Percentiles rank a stretch among this genome's conserved stretches.
Conservation (phyloP, 2,329 filamentous ascomycete species). For the Teratosphaeria destructans region DNA sequence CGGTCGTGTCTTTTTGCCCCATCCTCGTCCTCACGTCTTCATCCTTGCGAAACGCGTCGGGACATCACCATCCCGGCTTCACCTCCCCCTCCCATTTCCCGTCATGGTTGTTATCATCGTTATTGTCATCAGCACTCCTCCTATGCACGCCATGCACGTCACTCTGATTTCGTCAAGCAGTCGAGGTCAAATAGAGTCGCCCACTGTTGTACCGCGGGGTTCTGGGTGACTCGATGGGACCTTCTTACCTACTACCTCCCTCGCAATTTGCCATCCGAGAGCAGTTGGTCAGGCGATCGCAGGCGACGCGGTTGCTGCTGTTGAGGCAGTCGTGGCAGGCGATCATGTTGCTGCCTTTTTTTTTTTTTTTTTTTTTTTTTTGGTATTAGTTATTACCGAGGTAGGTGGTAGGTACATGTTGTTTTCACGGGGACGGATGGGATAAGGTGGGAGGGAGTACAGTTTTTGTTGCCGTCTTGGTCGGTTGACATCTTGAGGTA, state of each 20-base stretch:
- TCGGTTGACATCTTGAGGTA: neutral
- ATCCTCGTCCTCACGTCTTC: too few species aligned
- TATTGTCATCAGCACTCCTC: neutral
- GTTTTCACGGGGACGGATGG: too few species aligned
- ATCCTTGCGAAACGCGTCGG: too few species aligned
- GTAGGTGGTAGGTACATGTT: too few species aligned
- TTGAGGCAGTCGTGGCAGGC: slow-evolving; percentile 9
- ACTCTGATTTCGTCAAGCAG: slow-evolving; percentile 4
- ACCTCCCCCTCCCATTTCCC: neutral
- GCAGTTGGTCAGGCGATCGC: slow-evolving; percentile 6
- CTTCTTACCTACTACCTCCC: neutral
- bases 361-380: too few species aligned
- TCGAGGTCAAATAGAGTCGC: too few species aligned
- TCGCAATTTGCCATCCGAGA: slow-evolving; percentile 7
- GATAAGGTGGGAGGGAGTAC: neutral
- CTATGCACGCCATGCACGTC: slow-evolving; percentile 6
- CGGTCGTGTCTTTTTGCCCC: too few species aligned
- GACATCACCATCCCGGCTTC: neutral
- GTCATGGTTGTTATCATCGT: too few species aligned
- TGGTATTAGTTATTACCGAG: too few species aligned
- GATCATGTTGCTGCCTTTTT: slow-evolving; percentile 6
- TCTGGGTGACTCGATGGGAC: too few species aligned
- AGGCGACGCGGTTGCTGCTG: slow-evolving; percentile 7
- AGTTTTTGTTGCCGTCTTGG: slow-evolving; percentile 7
- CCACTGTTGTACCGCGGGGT: too few species aligned